A percentile compares a stretch with the other conserved stretches of the same genome.
Conservation (phyloP, 169 alveolate genomes). For the Besnoitia besnoiti region DNA sequence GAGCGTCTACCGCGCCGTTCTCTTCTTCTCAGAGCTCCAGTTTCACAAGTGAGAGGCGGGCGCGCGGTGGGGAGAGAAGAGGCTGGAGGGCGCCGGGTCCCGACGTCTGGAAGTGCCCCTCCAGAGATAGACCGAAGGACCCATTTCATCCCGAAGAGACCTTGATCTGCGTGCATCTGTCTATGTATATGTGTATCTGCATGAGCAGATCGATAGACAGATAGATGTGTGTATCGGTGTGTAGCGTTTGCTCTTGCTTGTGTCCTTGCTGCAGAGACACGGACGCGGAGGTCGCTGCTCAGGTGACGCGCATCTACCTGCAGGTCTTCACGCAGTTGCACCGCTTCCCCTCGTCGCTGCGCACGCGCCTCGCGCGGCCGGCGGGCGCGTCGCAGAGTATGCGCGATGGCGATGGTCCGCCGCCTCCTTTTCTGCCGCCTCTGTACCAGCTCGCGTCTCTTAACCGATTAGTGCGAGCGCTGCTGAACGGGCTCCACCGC, state of each 20-base stretch:
- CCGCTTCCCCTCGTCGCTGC: neutral
- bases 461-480: neutral
- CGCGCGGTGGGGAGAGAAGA: neutral
- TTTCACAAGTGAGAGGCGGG: neutral
- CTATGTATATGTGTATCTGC: neutral
- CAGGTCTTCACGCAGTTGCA: neutral
- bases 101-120: too few species aligned
- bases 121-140: too few species aligned
- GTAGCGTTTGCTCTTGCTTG: neutral
- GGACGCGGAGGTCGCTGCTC: neutral
- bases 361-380: neutral
- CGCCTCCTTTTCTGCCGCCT: neutral
- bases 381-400: neutral
- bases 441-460: neutral
- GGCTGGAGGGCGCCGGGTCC: neutral
- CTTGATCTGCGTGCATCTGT: neutral
- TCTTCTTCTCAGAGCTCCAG: neutral
- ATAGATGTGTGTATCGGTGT: neutral
- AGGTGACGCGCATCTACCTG: neutral
- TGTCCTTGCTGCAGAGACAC: neutral
- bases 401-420: neutral
- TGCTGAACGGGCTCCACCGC: neutral
- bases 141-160: neutral
- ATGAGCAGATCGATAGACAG: neutral
- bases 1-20: neutral